Percentiles rank a stretch among this genome's conserved stretches.
These are phyloP conservation scores for Puccinia hordei DNA, from an alignment of 1,284 basidiomycete species.

Conservation along the genomic window DNA sequence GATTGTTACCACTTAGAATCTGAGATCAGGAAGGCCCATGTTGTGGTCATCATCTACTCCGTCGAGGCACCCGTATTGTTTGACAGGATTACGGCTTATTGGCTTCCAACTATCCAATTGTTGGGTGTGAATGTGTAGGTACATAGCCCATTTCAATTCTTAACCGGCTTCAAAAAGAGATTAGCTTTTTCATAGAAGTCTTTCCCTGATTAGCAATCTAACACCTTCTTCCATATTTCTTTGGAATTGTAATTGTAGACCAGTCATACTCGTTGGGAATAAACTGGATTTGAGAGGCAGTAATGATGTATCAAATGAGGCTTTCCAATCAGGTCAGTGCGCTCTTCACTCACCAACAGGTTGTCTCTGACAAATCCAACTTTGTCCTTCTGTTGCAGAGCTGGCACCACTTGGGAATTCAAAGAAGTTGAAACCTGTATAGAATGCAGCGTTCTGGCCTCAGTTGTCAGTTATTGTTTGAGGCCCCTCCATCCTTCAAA, in stretches of 20 bases:
- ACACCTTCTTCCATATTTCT: neutral
- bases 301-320: constrained; percentile 82
- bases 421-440: too few relatives aligned
- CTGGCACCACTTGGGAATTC: too few relatives aligned
- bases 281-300: constrained; percentile 94
- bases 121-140: too few relatives aligned
- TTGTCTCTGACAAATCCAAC: too few relatives aligned
- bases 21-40: too few relatives aligned
- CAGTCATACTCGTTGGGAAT: constrained; percentile 95
- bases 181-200: neutral
- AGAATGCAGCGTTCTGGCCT: constrained; percentile 80
- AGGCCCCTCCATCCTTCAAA: neutral
- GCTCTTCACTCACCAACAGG: too few relatives aligned
- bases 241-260: constrained; percentile 69
- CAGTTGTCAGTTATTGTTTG: constrained; percentile 52
- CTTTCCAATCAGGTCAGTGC: constrained; percentile 88
- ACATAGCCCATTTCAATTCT: too few relatives aligned
- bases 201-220: neutral
- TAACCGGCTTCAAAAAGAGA: constrained; percentile 1
- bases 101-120: constrained; percentile 94
- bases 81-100: constrained; percentile 95
- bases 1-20: constrained; percentile 85
- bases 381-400: too few relatives aligned
- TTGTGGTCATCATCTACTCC: constrained; percentile 91
- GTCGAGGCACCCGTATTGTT: constrained; percentile 94